Percentiles rank a stretch among this genome's conserved stretches.
Evolutionary conservation across 306 rosid species (phyloP).

Genomic region (Arachis stenosperma): DNA sequence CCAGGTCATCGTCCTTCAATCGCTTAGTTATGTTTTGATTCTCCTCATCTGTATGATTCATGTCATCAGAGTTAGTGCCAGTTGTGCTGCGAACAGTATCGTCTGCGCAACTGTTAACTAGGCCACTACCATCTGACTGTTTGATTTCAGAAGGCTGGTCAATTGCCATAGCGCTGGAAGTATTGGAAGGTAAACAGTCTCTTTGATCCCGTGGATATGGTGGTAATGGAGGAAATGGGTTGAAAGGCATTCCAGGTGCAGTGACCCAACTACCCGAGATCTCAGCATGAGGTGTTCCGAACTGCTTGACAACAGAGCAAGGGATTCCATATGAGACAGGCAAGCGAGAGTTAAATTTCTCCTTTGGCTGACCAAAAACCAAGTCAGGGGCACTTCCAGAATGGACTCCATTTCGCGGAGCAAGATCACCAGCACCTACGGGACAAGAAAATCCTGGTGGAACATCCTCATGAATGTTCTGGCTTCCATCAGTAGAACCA

Average conservation of each 20-base stretch:
- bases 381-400: conserved; percentile 44
- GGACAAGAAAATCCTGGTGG: conserved; percentile 97
- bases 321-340: conserved; percentile 92
- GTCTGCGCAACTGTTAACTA: conserved; percentile 48
- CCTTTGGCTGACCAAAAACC: conserved; percentile 72
- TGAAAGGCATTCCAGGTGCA: conserved; percentile 93
- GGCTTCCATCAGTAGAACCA: conserved; percentile 46
- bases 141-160: conserved; percentile 49
- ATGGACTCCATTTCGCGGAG: conserved; percentile 42
- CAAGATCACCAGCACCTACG: conserved; percentile 41
- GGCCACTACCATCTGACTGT: conserved; percentile 43
- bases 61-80: conserved; percentile 49
- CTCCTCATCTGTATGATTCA: conserved; percentile 38
- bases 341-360: conserved; percentile 67
- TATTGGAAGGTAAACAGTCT: conserved; percentile 48
- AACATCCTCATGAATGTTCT: conserved; percentile 61
- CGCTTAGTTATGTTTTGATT: conserved; percentile 49
- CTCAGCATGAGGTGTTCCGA: conserved; percentile 64
- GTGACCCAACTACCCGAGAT: conserved; percentile 61
- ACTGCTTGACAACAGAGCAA: conserved; percentile 61
- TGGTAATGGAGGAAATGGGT: conserved; percentile 93
- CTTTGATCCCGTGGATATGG: conserved; percentile 56
- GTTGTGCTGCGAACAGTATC: conserved; percentile 61
- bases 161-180: conserved; percentile 34
- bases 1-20: conserved; percentile 66